Evolutionary conservation across 2,329 filamentous ascomycete species (phyloP).

Genomic region (Chalaropsis ovoidea): DNA sequence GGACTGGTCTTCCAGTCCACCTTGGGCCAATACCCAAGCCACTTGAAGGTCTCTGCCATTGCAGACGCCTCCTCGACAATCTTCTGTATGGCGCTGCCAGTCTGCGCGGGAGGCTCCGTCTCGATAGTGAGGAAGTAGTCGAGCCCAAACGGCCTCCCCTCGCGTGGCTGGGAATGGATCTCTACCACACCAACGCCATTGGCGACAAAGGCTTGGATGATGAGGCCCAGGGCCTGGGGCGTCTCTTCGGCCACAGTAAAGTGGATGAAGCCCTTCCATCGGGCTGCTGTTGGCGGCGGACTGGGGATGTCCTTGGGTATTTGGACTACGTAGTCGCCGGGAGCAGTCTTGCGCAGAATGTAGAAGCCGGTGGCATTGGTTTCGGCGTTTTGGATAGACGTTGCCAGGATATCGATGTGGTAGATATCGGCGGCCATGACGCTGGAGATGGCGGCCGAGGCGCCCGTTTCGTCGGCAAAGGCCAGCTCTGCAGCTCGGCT

Average conservation of each 20-base stretch:
- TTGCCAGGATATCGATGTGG: slow-evolving; percentile 57
- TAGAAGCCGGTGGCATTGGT: slow-evolving; percentile 77
- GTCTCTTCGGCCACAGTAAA: slow-evolving; percentile 17
- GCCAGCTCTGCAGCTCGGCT: slow-evolving; percentile 75
- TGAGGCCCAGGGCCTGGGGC: slow-evolving; percentile 16
- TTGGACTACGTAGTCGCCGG: slow-evolving; percentile 20
- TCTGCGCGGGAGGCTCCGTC: slow-evolving; percentile 19
- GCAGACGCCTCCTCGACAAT: slow-evolving; percentile 49
- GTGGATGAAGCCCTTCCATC: slow-evolving; percentile 23
- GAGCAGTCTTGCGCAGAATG: slow-evolving; percentile 42
- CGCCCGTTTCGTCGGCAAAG: slow-evolving; percentile 46
- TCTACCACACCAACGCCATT: slow-evolving; percentile 18
- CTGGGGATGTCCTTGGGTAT: slow-evolving; percentile 23
- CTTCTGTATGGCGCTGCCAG: slow-evolving; percentile 38
- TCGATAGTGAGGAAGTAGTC: slow-evolving; percentile 24
- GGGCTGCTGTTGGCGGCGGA: slow-evolving; percentile 1
- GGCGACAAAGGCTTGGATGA: slow-evolving; percentile 14
- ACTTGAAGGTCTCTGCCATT: slow-evolving; percentile 54
- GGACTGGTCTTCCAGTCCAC: slow-evolving; percentile 21
- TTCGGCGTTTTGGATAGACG: slow-evolving; percentile 59
- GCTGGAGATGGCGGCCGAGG: slow-evolving; percentile 68
- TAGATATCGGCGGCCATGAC: slow-evolving; percentile 59
- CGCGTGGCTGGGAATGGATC: slow-evolving; percentile 21
- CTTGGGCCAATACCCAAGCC: slow-evolving; percentile 55
- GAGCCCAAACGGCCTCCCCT: slow-evolving; percentile 22